Evolutionary conservation across 1,284 basidiomycete genomes (phyloP).

Genomic region (Rhodotorula sp.): DNA sequence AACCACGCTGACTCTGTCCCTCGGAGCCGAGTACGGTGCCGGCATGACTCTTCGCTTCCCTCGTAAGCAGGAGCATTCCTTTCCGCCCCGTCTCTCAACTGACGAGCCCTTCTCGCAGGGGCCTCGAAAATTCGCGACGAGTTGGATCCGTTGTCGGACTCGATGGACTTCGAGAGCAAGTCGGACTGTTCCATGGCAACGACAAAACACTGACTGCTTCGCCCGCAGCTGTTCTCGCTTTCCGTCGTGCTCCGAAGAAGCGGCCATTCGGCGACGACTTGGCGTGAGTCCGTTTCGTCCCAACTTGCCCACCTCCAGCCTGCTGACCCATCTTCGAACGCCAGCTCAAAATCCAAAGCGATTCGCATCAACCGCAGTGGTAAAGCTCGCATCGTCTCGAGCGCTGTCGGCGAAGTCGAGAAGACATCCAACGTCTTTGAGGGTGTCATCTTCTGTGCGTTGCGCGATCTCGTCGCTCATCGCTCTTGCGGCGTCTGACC

Average conservation of each 20-base stretch:
- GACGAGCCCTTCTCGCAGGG: not conserved
- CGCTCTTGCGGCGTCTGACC: not conserved
- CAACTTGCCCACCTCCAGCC: too few species aligned
- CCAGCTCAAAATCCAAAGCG: conserved; percentile 11
- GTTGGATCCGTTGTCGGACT: not conserved
- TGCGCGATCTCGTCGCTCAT: not conserved
- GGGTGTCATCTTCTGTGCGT: conserved; percentile 72
- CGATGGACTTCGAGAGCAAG: conserved; percentile 4
- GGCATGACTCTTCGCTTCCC: conserved; percentile 45
- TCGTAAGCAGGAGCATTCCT: not conserved
- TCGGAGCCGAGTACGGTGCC: conserved; percentile 40
- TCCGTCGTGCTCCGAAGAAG: conserved; percentile 21
- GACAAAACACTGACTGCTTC: too few species aligned
- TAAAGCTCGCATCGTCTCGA: conserved; percentile 64
- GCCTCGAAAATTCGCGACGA: conserved; percentile 11
- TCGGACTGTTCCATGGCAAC: not conserved
- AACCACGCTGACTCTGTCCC: not conserved
- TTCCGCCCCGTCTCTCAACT: too few species aligned
- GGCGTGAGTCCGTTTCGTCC: not conserved
- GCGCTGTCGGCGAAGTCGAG: conserved; percentile 60
- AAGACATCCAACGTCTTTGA: conserved; percentile 66
- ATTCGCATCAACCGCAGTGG: conserved; percentile 56
- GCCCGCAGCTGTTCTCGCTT: conserved; percentile 6
- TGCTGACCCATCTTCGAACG: not conserved
- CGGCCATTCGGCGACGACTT: conserved; percentile 20